phyloP scores from a whole-genome alignment of 1,139 yeast genomes.

The Blastobotrys ciferrii region DNA sequence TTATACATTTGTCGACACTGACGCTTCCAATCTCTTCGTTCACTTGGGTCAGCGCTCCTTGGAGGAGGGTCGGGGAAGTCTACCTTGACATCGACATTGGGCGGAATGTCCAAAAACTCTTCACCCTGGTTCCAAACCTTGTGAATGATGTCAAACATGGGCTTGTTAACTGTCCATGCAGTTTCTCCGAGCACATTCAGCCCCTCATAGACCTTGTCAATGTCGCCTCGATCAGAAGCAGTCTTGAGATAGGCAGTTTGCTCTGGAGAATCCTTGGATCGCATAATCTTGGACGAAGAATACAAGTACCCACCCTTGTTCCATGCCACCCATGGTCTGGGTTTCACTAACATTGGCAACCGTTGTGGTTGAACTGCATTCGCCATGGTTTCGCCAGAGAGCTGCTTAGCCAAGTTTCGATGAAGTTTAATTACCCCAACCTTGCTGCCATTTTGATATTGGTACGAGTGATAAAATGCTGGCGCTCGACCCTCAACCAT shows the following conservation, averaged over 20 bases:
- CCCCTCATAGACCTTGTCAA: constrained; percentile 71
- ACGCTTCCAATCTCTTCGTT: constrained; percentile 64
- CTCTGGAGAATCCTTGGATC: constrained; percentile 86
- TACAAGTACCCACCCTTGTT: constrained; percentile 82
- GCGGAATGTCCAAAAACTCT: constrained; percentile 78
- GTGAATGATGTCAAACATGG: constrained; percentile 65
- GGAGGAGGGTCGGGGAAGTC: constrained; percentile 66
- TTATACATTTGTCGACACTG: constrained; percentile 56
- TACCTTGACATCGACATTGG: constrained; percentile 45
- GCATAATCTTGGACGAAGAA: constrained; percentile 59
- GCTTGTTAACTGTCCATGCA: constrained; percentile 87
- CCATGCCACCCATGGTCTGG: constrained; percentile 81
- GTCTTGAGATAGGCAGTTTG: constrained; percentile 84
- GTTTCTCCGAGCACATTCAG: constrained; percentile 85
- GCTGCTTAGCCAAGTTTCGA: constrained; percentile 58
- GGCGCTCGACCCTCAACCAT: constrained; percentile 72
- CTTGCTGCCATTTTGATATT: constrained; percentile 72
- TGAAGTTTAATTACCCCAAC: constrained; percentile 82
- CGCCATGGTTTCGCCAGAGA: constrained; percentile 65
- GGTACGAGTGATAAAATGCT: constrained; percentile 87
- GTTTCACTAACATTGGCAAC: constrained; percentile 89
- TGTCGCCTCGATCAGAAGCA: constrained; percentile 67
- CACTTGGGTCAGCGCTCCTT: constrained; percentile 62
- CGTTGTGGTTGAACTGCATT: constrained; percentile 82
- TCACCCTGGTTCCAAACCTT: constrained; percentile 86